Conservation (phyloP, 495 filamentous ascomycete genomes). For the Oidiodendron maius region DNA sequence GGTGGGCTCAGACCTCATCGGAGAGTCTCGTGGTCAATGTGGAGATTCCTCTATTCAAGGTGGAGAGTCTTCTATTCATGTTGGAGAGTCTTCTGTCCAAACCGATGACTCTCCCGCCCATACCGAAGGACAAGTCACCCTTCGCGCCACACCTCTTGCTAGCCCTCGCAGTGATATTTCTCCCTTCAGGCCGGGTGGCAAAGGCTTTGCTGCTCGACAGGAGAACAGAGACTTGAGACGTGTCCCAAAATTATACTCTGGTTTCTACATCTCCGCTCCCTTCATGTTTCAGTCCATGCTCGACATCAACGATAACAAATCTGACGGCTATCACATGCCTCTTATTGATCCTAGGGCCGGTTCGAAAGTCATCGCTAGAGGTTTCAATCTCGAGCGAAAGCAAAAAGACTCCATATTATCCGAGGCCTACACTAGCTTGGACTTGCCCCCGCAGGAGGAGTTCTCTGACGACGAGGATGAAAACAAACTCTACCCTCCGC, state of each 20-base stretch:
- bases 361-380: background rate
- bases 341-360: conserved; percentile 1
- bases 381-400: background rate
- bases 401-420: too few relatives aligned
- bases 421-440: background rate
- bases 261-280: background rate
- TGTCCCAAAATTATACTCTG: background rate
- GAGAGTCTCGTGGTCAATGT: too few relatives aligned
- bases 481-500: background rate
- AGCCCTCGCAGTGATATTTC: too few relatives aligned
- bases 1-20: too few relatives aligned
- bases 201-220: too few relatives aligned
- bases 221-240: background rate
- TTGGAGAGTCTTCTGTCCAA: too few relatives aligned
- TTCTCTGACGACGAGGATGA: background rate
- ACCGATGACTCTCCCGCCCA: too few relatives aligned
- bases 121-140: too few relatives aligned
- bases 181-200: too few relatives aligned
- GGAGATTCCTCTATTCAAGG: too few relatives aligned
- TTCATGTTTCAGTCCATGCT: background rate
- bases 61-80: too few relatives aligned
- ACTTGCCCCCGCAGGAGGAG: background rate
- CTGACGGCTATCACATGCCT: conserved; percentile 3
- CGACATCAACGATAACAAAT: background rate
- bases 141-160: too few relatives aligned